Evolutionary conservation across 106 monocot species (phyloP), one percentile per base, ranked within the genome.

Genomic region (Apostasia ramifera): DNA sequence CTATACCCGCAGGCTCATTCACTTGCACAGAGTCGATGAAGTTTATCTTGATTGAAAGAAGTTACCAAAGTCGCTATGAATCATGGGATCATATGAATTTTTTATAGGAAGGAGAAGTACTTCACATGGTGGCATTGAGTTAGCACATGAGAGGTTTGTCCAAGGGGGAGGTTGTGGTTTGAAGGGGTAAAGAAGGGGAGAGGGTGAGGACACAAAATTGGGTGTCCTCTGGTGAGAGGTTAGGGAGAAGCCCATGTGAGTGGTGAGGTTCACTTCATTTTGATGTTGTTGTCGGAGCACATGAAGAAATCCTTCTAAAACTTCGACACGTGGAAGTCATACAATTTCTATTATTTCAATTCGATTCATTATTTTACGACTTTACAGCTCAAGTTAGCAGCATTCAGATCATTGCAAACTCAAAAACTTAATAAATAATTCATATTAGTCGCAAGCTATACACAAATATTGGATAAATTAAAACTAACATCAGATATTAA

Each of bases 111-210:
- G 40, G 8, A n/a, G 9, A 8, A 40, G 50, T 4, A 3, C 2
- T 5, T 59, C 59, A 59, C 59, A 59, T 59, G 59, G 7, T 7
- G 40, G 39, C 5, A 37, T 39, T 59, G 8, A 1, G 8, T 59
- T 39, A 40, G 59, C 59, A 59, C 59, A 59, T 59, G 59, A 59
- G 59, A 59, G 59, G 59, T 58, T 59, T 59, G 59, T 37, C 59
- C 59, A 13, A 7, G 4, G 40, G 59, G 40, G 40, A 59, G 59
- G 40, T 5, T 13, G 40, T 59, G 39, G 59, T 12, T 58, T 58
- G 39, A 13, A 59, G 8, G 8, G 59, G 8, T 40, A 6, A 6
- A 59, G 8, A 14, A n/a, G n/a, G n/a, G n/a, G n/a, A n/a, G n/a
- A n/a, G 26, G 39, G 39, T 59, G 59, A 40, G 55, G 59, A n/a